Percentiles rank a stretch among this genome's conserved stretches.
Evolutionary conservation across 1,284 basidiomycete species (phyloP).

Genomic region (Pseudozyma sp.): DNA sequence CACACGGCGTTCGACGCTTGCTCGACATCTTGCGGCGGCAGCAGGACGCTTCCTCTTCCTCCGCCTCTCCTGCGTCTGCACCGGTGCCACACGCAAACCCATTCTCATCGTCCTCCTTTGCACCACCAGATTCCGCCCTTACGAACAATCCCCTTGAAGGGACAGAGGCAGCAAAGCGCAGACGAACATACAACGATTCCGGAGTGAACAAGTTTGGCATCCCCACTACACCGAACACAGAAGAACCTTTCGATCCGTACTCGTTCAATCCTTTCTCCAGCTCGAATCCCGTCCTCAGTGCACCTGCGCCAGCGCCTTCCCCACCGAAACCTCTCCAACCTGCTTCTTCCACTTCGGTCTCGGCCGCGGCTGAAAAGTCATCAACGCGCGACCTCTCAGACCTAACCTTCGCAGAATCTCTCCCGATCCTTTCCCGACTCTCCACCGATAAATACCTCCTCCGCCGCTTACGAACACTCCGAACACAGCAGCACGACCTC

Average conservation of each 20-base stretch:
- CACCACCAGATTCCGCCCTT: not conserved
- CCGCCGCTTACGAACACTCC: constrained; percentile 10
- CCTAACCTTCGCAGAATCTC: constrained; percentile 29
- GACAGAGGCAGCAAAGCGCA: constrained; percentile 21
- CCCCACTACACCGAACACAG: not conserved
- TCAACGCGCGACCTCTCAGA: constrained; percentile 20
- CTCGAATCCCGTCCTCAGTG: constrained; percentile 10
- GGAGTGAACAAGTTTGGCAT: constrained; percentile 14
- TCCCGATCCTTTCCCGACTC: constrained; percentile 35
- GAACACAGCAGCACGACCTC: constrained; percentile 23
- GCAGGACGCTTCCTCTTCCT: constrained; percentile 27
- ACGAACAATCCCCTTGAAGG: constrained; percentile 5
- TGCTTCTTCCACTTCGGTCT: too few relatives aligned
- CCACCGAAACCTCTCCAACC: constrained; percentile 1
- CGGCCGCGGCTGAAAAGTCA: not conserved
- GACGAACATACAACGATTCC: constrained; percentile 22
- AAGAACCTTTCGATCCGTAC: constrained; percentile 34
- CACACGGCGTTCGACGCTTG: constrained; percentile 46
- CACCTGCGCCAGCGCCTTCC: constrained; percentile 6
- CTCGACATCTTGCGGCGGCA: constrained; percentile 38
- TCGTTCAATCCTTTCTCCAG: constrained; percentile 34
- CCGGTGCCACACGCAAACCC: not conserved
- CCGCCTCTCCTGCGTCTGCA: constrained; percentile 1
- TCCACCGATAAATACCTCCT: constrained; percentile 24
- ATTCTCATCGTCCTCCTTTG: not conserved